A percentile compares a stretch with the other conserved stretches of the same genome.
These are phyloP conservation scores for Sporothrix protearum DNA, from an alignment of 2,329 filamentous ascomycete species.

Conservation along the genomic window DNA sequence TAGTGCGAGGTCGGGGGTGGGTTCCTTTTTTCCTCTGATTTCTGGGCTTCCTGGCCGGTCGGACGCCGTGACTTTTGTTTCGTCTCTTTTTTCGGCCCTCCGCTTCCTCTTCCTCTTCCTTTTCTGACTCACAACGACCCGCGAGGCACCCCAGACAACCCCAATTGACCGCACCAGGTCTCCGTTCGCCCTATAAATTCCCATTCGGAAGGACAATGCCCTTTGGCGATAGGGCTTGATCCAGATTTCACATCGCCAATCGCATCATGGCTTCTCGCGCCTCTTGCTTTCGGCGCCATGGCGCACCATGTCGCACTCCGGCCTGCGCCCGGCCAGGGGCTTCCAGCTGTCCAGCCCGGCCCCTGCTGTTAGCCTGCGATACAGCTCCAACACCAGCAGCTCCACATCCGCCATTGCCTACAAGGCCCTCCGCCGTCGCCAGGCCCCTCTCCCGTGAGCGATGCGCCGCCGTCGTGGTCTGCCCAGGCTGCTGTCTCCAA, in stretches of 20 bases:
- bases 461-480: constrained; percentile 74
- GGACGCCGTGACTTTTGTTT: background rate
- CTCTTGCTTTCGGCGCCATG: constrained; percentile 28
- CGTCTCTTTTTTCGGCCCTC: background rate
- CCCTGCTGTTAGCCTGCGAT: constrained; percentile 35
- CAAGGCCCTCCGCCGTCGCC: constrained; percentile 91
- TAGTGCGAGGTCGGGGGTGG: constrained; percentile 21
- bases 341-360: constrained; percentile 29
- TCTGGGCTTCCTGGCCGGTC: background rate
- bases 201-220: constrained; percentile 14
- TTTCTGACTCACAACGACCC: constrained; percentile 15
- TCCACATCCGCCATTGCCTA: constrained; percentile 94
- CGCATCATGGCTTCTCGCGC: constrained; percentile 25
- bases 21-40: constrained; percentile 1
- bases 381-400: constrained; percentile 51
- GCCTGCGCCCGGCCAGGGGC: constrained; percentile 16
- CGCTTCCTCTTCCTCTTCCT: background rate
- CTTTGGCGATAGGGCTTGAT: constrained; percentile 23
- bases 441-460: constrained; percentile 75
- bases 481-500: constrained; percentile 94
- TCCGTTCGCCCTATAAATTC: background rate
- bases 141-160: background rate
- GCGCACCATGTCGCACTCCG: constrained; percentile 29
- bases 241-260: background rate
- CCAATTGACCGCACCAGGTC: background rate